Conservation (phyloP, 768 basidiomycete genomes). For the Lanmaoa rubissima region DNA sequence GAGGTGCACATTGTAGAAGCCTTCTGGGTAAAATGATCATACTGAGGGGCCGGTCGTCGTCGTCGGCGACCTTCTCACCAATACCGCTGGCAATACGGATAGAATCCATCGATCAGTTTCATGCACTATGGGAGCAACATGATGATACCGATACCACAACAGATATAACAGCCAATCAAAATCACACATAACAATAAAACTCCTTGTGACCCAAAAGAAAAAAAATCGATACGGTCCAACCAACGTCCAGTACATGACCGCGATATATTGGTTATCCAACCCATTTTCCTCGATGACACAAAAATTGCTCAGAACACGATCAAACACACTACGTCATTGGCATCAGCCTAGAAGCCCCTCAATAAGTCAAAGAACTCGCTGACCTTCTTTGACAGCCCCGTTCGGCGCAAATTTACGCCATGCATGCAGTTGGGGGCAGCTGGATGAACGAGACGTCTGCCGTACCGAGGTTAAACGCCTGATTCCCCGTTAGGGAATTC, state of each 20-base stretch:
- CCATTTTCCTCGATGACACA: neutral
- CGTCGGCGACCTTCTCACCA: neutral
- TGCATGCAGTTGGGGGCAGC: neutral
- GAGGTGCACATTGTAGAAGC: too few species aligned
- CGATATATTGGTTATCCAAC: neutral
- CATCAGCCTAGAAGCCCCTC: neutral
- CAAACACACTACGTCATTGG: neutral
- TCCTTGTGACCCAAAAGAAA: neutral
- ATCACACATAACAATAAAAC: neutral
- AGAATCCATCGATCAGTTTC: neutral
- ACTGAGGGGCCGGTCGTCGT: too few species aligned
- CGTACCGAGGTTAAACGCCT: conserved; percentile 15
- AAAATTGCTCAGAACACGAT: neutral
- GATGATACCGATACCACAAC: neutral
- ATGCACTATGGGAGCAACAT: neutral
- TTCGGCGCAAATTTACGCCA: neutral
- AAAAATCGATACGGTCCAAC: conserved; percentile 2
- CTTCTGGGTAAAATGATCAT: too few species aligned
- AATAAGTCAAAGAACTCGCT: neutral
- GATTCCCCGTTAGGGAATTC: conserved; percentile 20
- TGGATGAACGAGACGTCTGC: conserved; percentile 14
- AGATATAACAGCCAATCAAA: conserved; percentile 5
- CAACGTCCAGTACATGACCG: neutral
- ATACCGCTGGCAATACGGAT: neutral
- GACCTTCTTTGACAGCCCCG: neutral